Percentiles rank a stretch among this genome's conserved stretches.
Evolutionary conservation across 495 filamentous ascomycete genomes (phyloP).

Genomic region (Aspergillus biplanus): DNA sequence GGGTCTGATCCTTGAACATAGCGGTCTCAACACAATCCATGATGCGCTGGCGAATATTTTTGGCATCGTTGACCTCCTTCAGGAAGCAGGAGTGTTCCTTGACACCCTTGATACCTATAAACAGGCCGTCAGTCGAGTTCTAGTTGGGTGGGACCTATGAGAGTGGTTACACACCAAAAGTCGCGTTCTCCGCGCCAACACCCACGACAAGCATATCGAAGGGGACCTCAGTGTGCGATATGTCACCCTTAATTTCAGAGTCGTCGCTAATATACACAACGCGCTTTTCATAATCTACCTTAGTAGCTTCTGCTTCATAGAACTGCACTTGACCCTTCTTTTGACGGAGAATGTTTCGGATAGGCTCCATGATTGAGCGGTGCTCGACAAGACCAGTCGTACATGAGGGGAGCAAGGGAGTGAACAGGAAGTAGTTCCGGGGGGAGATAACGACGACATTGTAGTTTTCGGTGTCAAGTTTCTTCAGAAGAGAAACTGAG

Average conservation of each 20-base stretch:
- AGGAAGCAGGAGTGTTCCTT: slow-evolving; percentile 95
- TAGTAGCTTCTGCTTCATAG: slow-evolving; percentile 97
- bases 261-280: slow-evolving; percentile 86
- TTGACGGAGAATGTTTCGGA: slow-evolving; percentile 90
- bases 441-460: slow-evolving; percentile 95
- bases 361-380: slow-evolving; percentile 98
- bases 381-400: slow-evolving; percentile 97
- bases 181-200: slow-evolving; percentile 97
- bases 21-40: slow-evolving; percentile 99
- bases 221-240: slow-evolving; percentile 81
- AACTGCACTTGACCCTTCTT: slow-evolving; percentile 91
- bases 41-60: slow-evolving; percentile 94
- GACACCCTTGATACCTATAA: slow-evolving; percentile 82
- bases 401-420: slow-evolving; percentile 93
- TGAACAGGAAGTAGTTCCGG: slow-evolving; percentile 99
- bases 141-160: neutral
- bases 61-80: slow-evolving; percentile 95
- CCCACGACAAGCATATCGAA: slow-evolving; percentile 98
- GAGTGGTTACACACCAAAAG: slow-evolving; percentile 69
- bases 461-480: slow-evolving; percentile 97
- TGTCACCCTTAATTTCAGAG: slow-evolving; percentile 88
- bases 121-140: slow-evolving; percentile 12
- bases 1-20: slow-evolving; percentile 95
- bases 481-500: slow-evolving; percentile 94
- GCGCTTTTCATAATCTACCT: slow-evolving; percentile 92